Conservation (phyloP, 805 yeast species). For the Phaffomyces opuntiae region DNA sequence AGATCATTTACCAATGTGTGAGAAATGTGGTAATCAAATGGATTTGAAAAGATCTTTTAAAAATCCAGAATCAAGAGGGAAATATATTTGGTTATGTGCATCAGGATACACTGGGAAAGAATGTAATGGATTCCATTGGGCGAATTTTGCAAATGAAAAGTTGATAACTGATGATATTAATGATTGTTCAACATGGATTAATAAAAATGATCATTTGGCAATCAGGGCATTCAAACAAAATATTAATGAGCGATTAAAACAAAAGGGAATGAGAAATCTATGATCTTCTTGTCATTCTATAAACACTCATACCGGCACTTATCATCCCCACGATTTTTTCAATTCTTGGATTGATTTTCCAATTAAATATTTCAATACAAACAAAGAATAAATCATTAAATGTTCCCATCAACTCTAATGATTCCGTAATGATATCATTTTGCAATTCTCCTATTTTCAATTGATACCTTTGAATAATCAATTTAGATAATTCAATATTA, state of each 20-base stretch:
- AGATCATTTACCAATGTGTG: slow-evolving; percentile 36
- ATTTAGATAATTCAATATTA: slow-evolving; percentile 1
- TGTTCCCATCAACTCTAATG: slow-evolving; percentile 9
- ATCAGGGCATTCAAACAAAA: slow-evolving; percentile 11
- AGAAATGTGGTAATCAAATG: slow-evolving; percentile 36
- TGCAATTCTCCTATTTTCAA: slow-evolving; percentile 7
- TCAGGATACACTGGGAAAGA: slow-evolving; percentile 35
- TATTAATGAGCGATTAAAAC: slow-evolving; percentile 1
- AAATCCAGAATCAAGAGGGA: slow-evolving; percentile 38
- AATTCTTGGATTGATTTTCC: slow-evolving; percentile 8
- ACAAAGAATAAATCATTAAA: slow-evolving; percentile 15
- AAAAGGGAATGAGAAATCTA: neutral
- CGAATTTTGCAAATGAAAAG: slow-evolving; percentile 34
- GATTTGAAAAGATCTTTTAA: slow-evolving; percentile 48
- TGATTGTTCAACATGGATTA: slow-evolving; percentile 39
- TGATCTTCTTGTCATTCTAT: slow-evolving; percentile 12
- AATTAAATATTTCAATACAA: slow-evolving; percentile 12
- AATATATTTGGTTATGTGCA: slow-evolving; percentile 64
- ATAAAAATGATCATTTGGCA: slow-evolving; percentile 33
- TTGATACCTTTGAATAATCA: slow-evolving; percentile 10
- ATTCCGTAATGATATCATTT: slow-evolving; percentile 2
- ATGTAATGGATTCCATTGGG: slow-evolving; percentile 46
- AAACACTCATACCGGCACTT: slow-evolving; percentile 14
- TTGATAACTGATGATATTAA: slow-evolving; percentile 27
- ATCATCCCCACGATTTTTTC: slow-evolving; percentile 11